phyloP scores from a whole-genome alignment of 345 rosid species.

The Dipteronia dyeriana region DNA sequence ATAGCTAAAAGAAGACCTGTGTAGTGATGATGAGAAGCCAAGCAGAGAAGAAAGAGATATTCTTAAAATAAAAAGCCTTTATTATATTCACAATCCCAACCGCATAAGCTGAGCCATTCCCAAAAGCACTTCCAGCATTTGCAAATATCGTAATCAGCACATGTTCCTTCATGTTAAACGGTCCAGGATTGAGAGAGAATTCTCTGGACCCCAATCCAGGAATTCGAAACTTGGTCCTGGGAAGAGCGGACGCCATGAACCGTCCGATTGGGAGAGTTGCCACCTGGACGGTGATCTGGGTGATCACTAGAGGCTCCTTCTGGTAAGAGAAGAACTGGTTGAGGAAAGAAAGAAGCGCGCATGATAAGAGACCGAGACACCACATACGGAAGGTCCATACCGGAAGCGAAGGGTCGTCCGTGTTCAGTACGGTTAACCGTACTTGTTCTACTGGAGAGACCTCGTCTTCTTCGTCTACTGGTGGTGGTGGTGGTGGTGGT shows the following conservation, averaged over 20 bases:
- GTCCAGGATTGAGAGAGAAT: constrained; percentile 41
- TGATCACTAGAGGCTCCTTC: constrained; percentile 30
- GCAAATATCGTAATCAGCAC: constrained; percentile 42
- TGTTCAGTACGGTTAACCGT: constrained; percentile 29
- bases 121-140: constrained; percentile 36
- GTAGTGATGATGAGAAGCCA: constrained; percentile 48
- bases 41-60: constrained; percentile 30
- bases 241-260: constrained; percentile 41
- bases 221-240: constrained; percentile 24
- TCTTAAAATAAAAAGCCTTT: constrained; percentile 35
- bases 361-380: constrained; percentile 31
- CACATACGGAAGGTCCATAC: constrained; percentile 43
- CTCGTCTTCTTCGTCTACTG: constrained; percentile 16
- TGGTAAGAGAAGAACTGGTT: constrained; percentile 34
- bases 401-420: constrained; percentile 27
- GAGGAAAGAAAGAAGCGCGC: constrained; percentile 29
- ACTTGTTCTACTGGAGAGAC: constrained; percentile 30
- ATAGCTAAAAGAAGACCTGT: constrained; percentile 24
- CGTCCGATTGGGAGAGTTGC: constrained; percentile 42
- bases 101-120: constrained; percentile 39
- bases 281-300: constrained; percentile 34
- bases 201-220: constrained; percentile 32
- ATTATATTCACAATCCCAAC: constrained; percentile 39
- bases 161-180: constrained; percentile 42
- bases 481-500: constrained; percentile 4